Evolutionary conservation across 108 stramenopile species (phyloP).

Genomic region (Cyclotella kingstonii): DNA sequence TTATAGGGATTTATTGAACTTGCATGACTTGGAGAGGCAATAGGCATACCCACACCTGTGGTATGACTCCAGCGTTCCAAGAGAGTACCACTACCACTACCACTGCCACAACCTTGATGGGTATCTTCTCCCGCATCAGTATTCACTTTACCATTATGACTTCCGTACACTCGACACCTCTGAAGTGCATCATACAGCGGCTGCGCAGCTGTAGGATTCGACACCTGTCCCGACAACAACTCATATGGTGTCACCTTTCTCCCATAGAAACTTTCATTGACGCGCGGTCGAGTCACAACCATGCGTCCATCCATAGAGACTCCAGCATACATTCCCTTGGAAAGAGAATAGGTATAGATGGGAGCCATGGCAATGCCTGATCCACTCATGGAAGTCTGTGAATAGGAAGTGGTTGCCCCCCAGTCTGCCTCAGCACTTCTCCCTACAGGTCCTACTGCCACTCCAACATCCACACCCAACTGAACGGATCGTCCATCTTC

Average conservation of each 20-base stretch:
- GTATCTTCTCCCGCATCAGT: no score
- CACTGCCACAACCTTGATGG: background rate
- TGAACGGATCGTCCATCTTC: conserved; percentile 73
- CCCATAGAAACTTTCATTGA: conserved; percentile 97
- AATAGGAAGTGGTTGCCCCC: conserved; percentile 7
- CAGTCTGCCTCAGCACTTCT: conserved; percentile 83
- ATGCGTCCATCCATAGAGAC: conserved; percentile 90
- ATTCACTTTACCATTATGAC: background rate
- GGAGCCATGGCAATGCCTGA: conserved; percentile 61
- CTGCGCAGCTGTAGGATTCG: conserved; percentile 83
- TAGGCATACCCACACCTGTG: conserved; percentile 37
- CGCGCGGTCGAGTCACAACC: conserved; percentile 78
- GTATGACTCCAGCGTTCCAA: conserved; percentile 38
- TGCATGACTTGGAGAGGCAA: conserved; percentile 6
- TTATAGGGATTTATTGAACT: conserved; percentile 24
- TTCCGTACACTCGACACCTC: conserved; percentile 79
- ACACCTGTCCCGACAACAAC: conserved; percentile 65
- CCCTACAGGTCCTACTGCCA: conserved; percentile 93
- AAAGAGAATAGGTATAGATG: conserved; percentile 90
- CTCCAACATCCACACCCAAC: conserved; percentile 93
- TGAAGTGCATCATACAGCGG: conserved; percentile 86
- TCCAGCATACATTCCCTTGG: conserved; percentile 94
- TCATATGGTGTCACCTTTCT: conserved; percentile 56
- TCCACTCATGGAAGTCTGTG: no score
- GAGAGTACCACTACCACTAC: conserved; percentile 14